Conservation (phyloP, 2,329 filamentous ascomycete genomes). For the Waltergamsia citrina region DNA sequence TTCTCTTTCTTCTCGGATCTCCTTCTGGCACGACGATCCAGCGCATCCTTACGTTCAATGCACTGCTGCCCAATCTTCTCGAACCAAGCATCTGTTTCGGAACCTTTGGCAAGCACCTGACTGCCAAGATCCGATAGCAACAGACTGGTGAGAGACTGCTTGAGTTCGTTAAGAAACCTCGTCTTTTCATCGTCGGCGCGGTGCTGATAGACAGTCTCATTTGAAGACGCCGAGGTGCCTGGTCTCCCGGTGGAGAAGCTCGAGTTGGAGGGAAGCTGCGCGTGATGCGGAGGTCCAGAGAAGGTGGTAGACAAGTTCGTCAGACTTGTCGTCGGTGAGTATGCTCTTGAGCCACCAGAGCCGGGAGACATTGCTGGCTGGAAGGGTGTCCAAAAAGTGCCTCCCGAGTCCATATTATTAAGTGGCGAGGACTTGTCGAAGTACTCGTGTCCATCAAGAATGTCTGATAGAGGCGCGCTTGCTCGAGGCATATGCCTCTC, state of each 20-base stretch:
- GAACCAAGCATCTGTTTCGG: constrained; percentile 90
- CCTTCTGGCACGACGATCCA: constrained; percentile 36
- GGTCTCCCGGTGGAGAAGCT: constrained; percentile 45
- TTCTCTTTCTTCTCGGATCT: constrained; percentile 28
- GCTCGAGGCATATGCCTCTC: constrained; percentile 53
- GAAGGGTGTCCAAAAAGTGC: constrained; percentile 86
- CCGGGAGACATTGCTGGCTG: constrained; percentile 57
- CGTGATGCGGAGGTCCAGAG: constrained; percentile 30
- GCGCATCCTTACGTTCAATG: constrained; percentile 48
- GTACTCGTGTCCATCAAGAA: constrained; percentile 61
- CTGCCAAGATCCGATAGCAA: constrained; percentile 84
- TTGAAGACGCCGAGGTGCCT: constrained; percentile 57
- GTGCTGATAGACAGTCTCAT: constrained; percentile 56
- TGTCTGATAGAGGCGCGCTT: constrained; percentile 50
- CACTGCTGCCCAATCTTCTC: constrained; percentile 56
- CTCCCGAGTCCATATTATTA: constrained; percentile 62
- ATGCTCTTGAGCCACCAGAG: constrained; percentile 47
- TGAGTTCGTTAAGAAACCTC: constrained; percentile 68
- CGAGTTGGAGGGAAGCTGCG: constrained; percentile 31
- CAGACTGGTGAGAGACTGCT: constrained; percentile 72
- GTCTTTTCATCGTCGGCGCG: constrained; percentile 59
- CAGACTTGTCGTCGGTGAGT: constrained; percentile 53
- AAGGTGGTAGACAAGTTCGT: constrained; percentile 46
- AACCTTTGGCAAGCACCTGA: constrained; percentile 76
- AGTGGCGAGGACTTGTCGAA: constrained; percentile 61